phyloP scores from a whole-genome alignment of 768 basidiomycete genomes.

The Porphyrellus cyaneotinctus region DNA sequence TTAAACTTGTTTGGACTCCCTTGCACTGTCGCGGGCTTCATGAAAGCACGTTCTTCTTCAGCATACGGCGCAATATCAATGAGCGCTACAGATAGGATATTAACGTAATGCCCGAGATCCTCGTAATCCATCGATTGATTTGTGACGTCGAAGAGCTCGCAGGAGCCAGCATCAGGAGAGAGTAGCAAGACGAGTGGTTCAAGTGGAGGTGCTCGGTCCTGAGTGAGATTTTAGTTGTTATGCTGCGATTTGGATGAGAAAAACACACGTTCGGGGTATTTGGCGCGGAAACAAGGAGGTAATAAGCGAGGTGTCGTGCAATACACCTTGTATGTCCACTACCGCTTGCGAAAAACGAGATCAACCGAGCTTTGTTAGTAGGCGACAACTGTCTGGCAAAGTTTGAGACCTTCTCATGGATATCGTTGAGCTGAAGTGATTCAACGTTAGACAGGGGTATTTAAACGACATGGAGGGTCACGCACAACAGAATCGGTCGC shows the following conservation, averaged over 20 bases:
- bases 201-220: constrained; percentile 51
- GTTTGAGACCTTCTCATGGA: constrained; percentile 44
- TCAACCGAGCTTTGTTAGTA: constrained; percentile 46
- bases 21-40: constrained; percentile 10
- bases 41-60: constrained; percentile 37
- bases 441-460: neutral
- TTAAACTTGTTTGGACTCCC: constrained; percentile 27
- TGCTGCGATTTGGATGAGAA: neutral
- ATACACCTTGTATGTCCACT: constrained; percentile 50
- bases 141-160: constrained; percentile 49
- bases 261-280: constrained; percentile 13
- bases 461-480: neutral
- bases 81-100: constrained; percentile 56
- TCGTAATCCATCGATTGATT: constrained; percentile 58
- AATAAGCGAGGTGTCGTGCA: constrained; percentile 54
- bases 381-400: constrained; percentile 41
- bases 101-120: constrained; percentile 50
- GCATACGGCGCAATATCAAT: constrained; percentile 57
- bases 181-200: constrained; percentile 48
- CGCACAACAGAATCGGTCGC: constrained; percentile 34
- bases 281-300: constrained; percentile 14
- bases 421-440: constrained; percentile 40
- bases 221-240: neutral
- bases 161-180: constrained; percentile 37
- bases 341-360: constrained; percentile 51